These are phyloP conservation scores for Aureobasidium zeae DNA, from an alignment of 2,329 filamentous ascomycete species.

Conservation along the genomic window DNA sequence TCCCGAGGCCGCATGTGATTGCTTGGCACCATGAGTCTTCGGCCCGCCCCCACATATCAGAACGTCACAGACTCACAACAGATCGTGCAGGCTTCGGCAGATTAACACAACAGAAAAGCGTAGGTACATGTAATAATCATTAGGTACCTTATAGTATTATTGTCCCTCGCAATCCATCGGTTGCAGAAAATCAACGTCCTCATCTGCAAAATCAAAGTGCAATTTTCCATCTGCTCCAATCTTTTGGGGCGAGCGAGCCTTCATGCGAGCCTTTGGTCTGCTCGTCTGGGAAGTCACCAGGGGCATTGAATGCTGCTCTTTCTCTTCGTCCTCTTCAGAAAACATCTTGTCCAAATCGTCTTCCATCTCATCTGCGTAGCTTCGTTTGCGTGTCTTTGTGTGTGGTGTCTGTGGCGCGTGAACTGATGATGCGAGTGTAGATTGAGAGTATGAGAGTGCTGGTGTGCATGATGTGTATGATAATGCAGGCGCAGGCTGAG, in stretches of 20 bases:
- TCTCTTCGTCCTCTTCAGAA: slow-evolving; percentile 20
- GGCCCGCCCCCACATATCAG: not conserved
- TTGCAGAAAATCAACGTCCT: slow-evolving; percentile 13
- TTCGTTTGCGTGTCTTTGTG: slow-evolving; percentile 24
- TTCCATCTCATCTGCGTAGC: slow-evolving; percentile 30
- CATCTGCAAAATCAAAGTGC: slow-evolving; percentile 9
- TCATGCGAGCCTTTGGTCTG: slow-evolving; percentile 14
- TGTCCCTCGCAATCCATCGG: slow-evolving; percentile 17
- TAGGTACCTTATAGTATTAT: too few relatives aligned
- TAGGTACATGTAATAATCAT: too few relatives aligned
- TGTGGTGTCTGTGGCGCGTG: slow-evolving; percentile 24
- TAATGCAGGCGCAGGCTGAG: too few relatives aligned
- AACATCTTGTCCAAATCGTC: slow-evolving; percentile 29
- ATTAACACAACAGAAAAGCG: too few relatives aligned
- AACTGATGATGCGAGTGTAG: slow-evolving; percentile 31
- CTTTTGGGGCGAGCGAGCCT: slow-evolving; percentile 5
- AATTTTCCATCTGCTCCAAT: not conserved
- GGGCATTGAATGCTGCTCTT: slow-evolving; percentile 5
- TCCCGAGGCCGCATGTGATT: slow-evolving; percentile 15
- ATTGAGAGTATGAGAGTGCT: slow-evolving; percentile 29
- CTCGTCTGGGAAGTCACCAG: not conserved
- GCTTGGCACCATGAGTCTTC: not conserved
- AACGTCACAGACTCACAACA: too few relatives aligned
- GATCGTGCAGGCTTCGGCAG: too few relatives aligned
- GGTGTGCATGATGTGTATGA: slow-evolving; percentile 24